Base-by-base conservation (phyloP, 768 basidiomycete genomes). In the Serendipita indica region DNA sequence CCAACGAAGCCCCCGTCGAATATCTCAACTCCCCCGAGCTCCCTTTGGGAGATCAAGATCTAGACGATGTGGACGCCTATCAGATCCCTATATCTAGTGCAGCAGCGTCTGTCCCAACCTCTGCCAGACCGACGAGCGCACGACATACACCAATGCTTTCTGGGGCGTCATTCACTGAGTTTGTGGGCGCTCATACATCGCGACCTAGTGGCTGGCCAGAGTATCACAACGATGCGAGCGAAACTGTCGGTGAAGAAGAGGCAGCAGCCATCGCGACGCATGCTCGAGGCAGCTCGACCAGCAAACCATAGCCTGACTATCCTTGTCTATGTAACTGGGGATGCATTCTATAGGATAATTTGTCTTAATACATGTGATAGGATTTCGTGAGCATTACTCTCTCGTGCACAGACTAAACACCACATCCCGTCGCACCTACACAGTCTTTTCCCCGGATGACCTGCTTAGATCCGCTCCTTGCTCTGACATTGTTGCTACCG, bases 101-200 rank as follows among this genome's bases (percentile, higher is more conserved):
- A 10, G 10, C n/a, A 10, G 35, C n/a, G n/a, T 10, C 35, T 37
- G 35, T n/a, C n/a, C 35, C 35, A 37, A 16, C n/a, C n/a, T 54
- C 49, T 28, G 49, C 25, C 20, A 20, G 49, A 28, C 49, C 49
- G 10, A 7, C 25, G 10, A 54, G 25, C 32, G 22, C 49, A 28
- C 49, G 49, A 33, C 49, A 54, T 27, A 54, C 49, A 33, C 49
- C 49, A 4, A 54, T 54, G 49, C 49, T 54, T 27, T 54, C 49
- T 10, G 32, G 49, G 7, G 32, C 49, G 1, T 54, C 49, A 28
- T 54, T 54, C 30, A 54, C 49, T 22, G 49, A 54, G 30, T 54
- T 54, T 3, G 49, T 54, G 4, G 49, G 49, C 10, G 49, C 49
- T 20, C 49, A 54, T 32, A 54, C 20, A 16, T 22, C 10, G 20